A percentile compares a stretch with the other conserved stretches of the same genome.
Conservation (phyloP, 345 rosid species). For the Cardamine chenopodiifolia region DNA sequence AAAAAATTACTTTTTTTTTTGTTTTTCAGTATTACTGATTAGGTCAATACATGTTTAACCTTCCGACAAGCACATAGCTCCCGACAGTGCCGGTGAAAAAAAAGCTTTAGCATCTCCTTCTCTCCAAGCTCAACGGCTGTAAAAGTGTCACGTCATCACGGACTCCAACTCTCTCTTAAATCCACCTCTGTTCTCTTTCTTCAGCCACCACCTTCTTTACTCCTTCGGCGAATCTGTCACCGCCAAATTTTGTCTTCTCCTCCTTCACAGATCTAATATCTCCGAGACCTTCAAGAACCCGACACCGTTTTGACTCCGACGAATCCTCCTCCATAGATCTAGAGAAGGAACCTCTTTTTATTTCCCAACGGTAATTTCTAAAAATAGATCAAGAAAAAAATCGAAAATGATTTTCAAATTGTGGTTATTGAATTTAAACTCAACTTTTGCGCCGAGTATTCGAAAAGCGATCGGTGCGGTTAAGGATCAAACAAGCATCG, state of each 20-base stretch:
- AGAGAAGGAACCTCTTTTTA: too few species aligned
- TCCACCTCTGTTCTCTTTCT: constrained; percentile 17
- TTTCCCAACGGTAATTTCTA: constrained; percentile 40
- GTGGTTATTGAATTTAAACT: constrained; percentile 14
- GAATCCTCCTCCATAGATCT: constrained; percentile 18
- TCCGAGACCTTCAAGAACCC: not conserved
- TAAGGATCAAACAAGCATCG: constrained; percentile 92
- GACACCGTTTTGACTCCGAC: constrained; percentile 15
- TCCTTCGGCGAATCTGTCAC: constrained; percentile 30
- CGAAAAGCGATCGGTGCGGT: constrained; percentile 95
- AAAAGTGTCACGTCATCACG: constrained; percentile 5
- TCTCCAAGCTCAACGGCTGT: constrained; percentile 23
- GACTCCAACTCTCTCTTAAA: constrained; percentile 34
- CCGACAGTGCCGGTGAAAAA: constrained; percentile 27
- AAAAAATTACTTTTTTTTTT: not conserved
- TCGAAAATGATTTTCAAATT: not conserved
- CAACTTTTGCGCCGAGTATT: constrained; percentile 62
- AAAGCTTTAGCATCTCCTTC: constrained; percentile 15
- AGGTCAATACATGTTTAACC: not conserved
- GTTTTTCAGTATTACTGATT: not conserved
- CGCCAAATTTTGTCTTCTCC: constrained; percentile 6
- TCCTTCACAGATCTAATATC: constrained; percentile 37
- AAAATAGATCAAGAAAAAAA: constrained; percentile 3
- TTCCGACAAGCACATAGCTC: constrained; percentile 38
- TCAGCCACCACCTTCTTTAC: constrained; percentile 27